Percentiles rank a stretch among this genome's conserved stretches.
Evolutionary conservation across 1,284 basidiomycete genomes (phyloP).

Genomic region (Boletus nobilissimus): DNA sequence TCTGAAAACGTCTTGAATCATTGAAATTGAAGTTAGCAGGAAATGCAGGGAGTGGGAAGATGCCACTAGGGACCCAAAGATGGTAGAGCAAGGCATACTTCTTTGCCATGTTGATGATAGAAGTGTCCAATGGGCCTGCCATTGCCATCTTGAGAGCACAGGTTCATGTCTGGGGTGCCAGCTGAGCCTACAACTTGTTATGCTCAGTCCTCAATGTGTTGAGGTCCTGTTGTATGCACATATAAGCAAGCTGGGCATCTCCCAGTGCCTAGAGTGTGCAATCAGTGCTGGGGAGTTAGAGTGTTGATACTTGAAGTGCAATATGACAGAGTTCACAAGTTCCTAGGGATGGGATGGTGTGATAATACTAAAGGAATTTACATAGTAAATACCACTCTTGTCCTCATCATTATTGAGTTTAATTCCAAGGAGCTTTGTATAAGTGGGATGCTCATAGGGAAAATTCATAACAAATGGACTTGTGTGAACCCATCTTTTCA

Average conservation of each 20-base stretch:
- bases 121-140: not conserved
- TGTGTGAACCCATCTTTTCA: too few relatives aligned
- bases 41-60: not conserved
- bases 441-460: too few relatives aligned
- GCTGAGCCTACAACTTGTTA: not conserved
- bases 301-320: too few relatives aligned
- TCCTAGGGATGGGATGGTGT: too few relatives aligned
- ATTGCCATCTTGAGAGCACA: not conserved
- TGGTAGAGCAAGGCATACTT: not conserved
- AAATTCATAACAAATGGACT: too few relatives aligned
- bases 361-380: too few relatives aligned
- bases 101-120: not conserved
- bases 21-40: not conserved
- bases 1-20: too few relatives aligned
- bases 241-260: not conserved
- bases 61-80: not conserved
- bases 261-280: not conserved
- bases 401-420: too few relatives aligned
- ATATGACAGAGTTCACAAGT: too few relatives aligned
- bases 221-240: not conserved
- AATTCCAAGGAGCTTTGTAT: too few relatives aligned
- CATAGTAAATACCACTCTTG: too few relatives aligned
- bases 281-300: not conserved
- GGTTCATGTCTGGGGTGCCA: not conserved
- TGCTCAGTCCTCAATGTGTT: not conserved